Evolutionary conservation across 2,329 filamentous ascomycete species (phyloP).

Genomic region (Pseudogymnoascus sp.): DNA sequence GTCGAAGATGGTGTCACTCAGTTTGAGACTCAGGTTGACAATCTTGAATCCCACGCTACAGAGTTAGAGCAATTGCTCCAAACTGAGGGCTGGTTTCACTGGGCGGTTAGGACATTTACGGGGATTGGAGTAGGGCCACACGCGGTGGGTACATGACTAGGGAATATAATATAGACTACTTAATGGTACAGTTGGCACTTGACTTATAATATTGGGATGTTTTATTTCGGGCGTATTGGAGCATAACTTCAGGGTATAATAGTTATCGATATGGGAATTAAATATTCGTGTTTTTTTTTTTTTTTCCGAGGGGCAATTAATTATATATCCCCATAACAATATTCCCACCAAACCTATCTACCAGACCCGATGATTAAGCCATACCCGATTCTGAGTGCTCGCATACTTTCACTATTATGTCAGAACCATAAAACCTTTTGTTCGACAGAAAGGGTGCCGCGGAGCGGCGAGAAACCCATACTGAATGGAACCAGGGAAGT

Average conservation of each 20-base stretch:
- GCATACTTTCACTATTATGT: background rate
- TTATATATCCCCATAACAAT: background rate
- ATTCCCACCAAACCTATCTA: background rate
- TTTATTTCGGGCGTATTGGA: background rate
- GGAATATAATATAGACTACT: background rate
- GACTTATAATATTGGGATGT: background rate
- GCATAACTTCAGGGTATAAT: background rate
- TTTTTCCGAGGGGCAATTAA: background rate
- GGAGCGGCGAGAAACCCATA: background rate
- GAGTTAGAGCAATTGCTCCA: slow-evolving; percentile 43
- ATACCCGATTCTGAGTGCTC: background rate
- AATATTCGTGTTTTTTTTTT: background rate
- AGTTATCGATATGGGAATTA: background rate
- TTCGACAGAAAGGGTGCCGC: background rate
- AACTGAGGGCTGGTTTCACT: slow-evolving; percentile 29
- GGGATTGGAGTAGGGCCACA: slow-evolving; percentile 27
- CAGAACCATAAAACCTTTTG: background rate
- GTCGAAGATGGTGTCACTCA: slow-evolving; percentile 74
- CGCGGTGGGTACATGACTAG: background rate
- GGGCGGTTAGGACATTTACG: slow-evolving; percentile 27
- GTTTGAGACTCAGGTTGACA: slow-evolving; percentile 69
- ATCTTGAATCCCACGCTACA: slow-evolving; percentile 56
- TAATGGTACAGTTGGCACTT: background rate
- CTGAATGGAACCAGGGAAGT: background rate
- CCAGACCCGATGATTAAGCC: background rate